Evolutionary conservation across 2,329 filamentous ascomycete species (phyloP).

Genomic region (Dactylellina cionopaga): DNA sequence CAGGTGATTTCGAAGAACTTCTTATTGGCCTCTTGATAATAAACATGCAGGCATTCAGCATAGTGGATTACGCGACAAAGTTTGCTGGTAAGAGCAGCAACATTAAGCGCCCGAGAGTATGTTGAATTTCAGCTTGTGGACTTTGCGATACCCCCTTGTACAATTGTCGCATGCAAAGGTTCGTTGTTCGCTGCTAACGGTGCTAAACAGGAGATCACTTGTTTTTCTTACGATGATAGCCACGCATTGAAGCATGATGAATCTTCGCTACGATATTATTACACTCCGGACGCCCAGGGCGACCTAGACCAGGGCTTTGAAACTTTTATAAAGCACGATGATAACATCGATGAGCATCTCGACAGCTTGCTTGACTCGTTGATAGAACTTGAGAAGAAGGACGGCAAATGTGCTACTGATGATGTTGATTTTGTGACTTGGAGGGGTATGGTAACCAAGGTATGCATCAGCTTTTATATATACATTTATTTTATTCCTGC

Average conservation of each 20-base stretch:
- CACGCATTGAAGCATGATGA: slow-evolving; percentile 80
- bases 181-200: not conserved
- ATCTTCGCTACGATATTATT: slow-evolving; percentile 86
- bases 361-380: slow-evolving; percentile 83
- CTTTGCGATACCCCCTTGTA: not conserved
- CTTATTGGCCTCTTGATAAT: too few species aligned
- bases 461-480: slow-evolving; percentile 60
- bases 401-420: slow-evolving; percentile 67
- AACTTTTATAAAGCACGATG: slow-evolving; percentile 82
- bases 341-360: slow-evolving; percentile 84
- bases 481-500: not conserved
- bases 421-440: slow-evolving; percentile 87
- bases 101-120: slow-evolving; percentile 78
- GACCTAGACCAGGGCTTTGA: slow-evolving; percentile 85
- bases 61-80: slow-evolving; percentile 74
- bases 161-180: not conserved
- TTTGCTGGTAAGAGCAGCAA: slow-evolving; percentile 75
- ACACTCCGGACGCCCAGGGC: slow-evolving; percentile 75
- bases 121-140: not conserved
- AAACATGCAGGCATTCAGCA: slow-evolving; percentile 62
- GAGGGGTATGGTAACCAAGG: slow-evolving; percentile 99
- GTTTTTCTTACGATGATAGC: slow-evolving; percentile 90
- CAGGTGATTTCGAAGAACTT: too few species aligned
- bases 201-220: slow-evolving; percentile 79
- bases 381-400: slow-evolving; percentile 75